These are phyloP conservation scores for Blechomonas ayalai DNA, from an alignment of 208 protist species.

Conservation along the genomic window DNA sequence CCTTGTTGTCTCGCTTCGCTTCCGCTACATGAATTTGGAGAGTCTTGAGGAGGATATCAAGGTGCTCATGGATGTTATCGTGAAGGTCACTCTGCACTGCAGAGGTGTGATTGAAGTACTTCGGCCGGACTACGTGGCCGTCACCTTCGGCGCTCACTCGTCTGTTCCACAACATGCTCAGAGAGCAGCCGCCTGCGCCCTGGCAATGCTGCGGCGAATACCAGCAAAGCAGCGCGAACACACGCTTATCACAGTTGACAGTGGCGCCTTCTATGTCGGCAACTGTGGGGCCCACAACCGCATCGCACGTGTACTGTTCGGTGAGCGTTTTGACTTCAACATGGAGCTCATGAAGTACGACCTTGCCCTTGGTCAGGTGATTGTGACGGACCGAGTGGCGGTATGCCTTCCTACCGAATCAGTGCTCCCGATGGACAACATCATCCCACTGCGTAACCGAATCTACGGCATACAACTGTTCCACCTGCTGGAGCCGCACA, in stretches of 20 bases:
- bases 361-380: constrained; percentile 10
- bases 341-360: constrained; percentile 19
- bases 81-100: constrained; percentile 12
- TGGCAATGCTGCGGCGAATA: constrained; percentile 11
- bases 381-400: constrained; percentile 19
- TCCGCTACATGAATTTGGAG: constrained; percentile 16
- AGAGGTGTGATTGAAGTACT: constrained; percentile 41
- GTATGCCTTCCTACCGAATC: constrained; percentile 13
- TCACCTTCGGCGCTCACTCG: constrained; percentile 45
- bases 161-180: constrained; percentile 15
- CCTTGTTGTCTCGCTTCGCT: constrained; percentile 18
- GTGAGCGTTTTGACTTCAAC: constrained; percentile 25
- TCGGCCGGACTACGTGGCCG: constrained; percentile 30
- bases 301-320: constrained; percentile 26
- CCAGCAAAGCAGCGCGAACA: neutral
- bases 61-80: constrained; percentile 15
- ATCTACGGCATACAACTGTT: constrained; percentile 19
- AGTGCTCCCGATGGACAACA: constrained; percentile 21
- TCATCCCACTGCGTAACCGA: constrained; percentile 14
- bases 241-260: constrained; percentile 30
- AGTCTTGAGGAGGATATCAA: constrained; percentile 14
- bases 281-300: constrained; percentile 47
- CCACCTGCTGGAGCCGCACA: constrained; percentile 14
- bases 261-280: constrained; percentile 42
- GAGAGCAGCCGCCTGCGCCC: constrained; percentile 25